Conservation (phyloP, 352 stramenopile species). For the Blastocystis sp. region DNA sequence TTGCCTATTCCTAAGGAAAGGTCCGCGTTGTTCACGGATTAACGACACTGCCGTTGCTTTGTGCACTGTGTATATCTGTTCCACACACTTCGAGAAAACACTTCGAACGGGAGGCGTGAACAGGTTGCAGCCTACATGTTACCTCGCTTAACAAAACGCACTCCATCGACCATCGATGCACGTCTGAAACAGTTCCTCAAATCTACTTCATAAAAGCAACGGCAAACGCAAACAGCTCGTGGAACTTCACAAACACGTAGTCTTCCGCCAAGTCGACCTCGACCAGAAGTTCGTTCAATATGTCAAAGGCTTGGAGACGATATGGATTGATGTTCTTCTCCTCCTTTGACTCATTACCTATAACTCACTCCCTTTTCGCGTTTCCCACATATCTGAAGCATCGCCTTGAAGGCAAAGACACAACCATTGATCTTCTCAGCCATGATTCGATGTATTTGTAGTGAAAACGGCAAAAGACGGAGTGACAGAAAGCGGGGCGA, state of each 20-base stretch:
- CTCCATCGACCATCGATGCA: conserved; percentile 25
- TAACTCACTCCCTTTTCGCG: background rate
- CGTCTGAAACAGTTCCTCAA: conserved; percentile 32
- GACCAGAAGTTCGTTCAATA: conserved; percentile 55
- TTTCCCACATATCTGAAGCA: conserved; percentile 50
- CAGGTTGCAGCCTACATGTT: conserved; percentile 39
- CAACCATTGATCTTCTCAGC: conserved; percentile 63
- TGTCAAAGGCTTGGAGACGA: conserved; percentile 54
- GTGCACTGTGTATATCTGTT: conserved; percentile 49
- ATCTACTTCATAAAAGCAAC: background rate
- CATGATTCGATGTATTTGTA: conserved; percentile 32
- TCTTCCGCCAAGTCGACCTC: conserved; percentile 27
- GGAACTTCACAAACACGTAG: conserved; percentile 59
- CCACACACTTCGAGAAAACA: conserved; percentile 44
- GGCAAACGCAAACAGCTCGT: conserved; percentile 11
- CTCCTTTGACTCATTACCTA: conserved; percentile 58
- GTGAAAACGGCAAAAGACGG: background rate
- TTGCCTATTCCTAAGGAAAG: background rate
- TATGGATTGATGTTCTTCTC: conserved; percentile 60
- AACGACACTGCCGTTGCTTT: conserved; percentile 23
- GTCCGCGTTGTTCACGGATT: conserved; percentile 1
- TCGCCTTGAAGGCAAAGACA: conserved; percentile 50
- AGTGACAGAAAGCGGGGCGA: background rate
- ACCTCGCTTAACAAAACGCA: background rate
- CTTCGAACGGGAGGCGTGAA: conserved; percentile 50